Base-by-base conservation (phyloP, 73 alveolate species). In the Paramecium bursaria region DNA sequence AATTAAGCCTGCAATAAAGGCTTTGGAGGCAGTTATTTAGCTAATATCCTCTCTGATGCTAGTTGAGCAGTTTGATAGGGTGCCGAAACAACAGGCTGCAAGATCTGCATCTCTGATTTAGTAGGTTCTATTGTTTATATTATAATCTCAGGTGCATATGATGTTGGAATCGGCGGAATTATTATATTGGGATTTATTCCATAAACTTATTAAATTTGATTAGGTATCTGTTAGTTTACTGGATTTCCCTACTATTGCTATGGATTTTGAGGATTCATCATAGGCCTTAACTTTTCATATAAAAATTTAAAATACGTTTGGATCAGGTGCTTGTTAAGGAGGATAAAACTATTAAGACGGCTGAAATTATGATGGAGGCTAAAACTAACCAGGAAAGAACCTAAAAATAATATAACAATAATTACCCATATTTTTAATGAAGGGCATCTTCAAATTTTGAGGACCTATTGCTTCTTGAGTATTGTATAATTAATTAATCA, bases 361-460 rank as follows among this genome's bases (percentile, higher is more conserved):
- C n/a, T n/a, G n/a, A n/a, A n/a, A n/a, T n/a, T n/a, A n/a, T n/a
- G n/a, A n/a, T n/a, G n/a, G n/a, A n/a, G n/a, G n/a, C n/a, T n/a
- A n/a, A n/a, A n/a, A n/a, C n/a, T n/a, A n/a, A n/a, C 33, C 44
- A 13, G 57, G 82, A n/a, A 25, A 30, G 23, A 39, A 67, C 21
- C 82, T 67, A 67, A 67, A n/a, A n/a, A 4, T 67, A 25, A 30
- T 25, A 4, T 4, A 4, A 0, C 25, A 39, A 25, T 7, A 19
- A 15, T 1, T 67, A 67, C 82, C 55, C 57, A 67, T 39, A 67
- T 35, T 53, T 53, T 17, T 67, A 39, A 7, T 48, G 33, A 67
- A 39, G 82, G n/a, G n/a, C n/a, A 14, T 67, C 82, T 33, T 67
- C 82, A 67, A 25, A 67, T 67, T 55, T 4, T 33, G 82, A 33